Conservation (phyloP, 495 filamentous ascomycete genomes). For the Ramalina intermedia region DNA sequence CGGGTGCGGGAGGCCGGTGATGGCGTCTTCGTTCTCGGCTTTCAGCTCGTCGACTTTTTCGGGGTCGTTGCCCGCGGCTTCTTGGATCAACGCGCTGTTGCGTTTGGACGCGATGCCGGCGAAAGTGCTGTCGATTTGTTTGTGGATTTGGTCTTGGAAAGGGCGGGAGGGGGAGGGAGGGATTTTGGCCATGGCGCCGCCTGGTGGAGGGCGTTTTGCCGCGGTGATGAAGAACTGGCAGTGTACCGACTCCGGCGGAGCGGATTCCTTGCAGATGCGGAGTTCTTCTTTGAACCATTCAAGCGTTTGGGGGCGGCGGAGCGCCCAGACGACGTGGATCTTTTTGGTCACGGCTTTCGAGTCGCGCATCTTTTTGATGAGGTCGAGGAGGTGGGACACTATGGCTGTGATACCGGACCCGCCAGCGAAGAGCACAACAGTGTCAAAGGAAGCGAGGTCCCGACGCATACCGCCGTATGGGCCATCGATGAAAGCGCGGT, state of each 20-base stretch:
- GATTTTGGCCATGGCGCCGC: constrained; percentile 7
- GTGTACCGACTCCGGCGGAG: constrained; percentile 68
- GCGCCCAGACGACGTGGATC: constrained; percentile 80
- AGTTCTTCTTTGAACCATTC: constrained; percentile 97
- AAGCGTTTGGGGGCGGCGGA: constrained; percentile 82
- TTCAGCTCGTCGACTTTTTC: constrained; percentile 67
- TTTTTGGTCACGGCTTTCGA: constrained; percentile 84
- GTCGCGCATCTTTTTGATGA: constrained; percentile 89
- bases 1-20: constrained; percentile 60
- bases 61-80: constrained; percentile 65
- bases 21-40: constrained; percentile 72
- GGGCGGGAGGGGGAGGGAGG: constrained; percentile 27
- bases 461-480: constrained; percentile 91
- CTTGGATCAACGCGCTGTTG: constrained; percentile 62
- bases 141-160: constrained; percentile 56
- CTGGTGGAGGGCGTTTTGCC: constrained; percentile 38
- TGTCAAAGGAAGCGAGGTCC: constrained; percentile 83
- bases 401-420: constrained; percentile 91
- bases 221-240: constrained; percentile 91
- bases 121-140: constrained; percentile 71
- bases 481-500: constrained; percentile 80
- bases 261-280: constrained; percentile 71
- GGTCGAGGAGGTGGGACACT: constrained; percentile 73
- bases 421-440: constrained; percentile 81
- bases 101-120: constrained; percentile 70